Evolutionary conservation across 2,329 filamentous ascomycete genomes (phyloP).

Genomic region (Alternaria longipes): DNA sequence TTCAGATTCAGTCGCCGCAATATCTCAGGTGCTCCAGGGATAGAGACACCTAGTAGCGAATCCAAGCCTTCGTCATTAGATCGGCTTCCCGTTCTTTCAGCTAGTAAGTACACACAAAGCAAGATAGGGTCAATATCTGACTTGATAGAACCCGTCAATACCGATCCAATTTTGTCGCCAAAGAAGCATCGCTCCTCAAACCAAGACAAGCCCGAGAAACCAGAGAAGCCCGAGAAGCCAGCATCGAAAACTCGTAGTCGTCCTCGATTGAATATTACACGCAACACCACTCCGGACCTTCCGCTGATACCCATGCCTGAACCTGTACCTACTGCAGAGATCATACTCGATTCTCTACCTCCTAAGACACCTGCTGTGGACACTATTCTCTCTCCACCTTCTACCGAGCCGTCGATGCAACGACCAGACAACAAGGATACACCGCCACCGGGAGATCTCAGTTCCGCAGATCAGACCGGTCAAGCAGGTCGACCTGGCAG

Average conservation of each 20-base stretch:
- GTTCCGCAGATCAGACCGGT: slow-evolving; percentile 43
- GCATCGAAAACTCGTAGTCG: slow-evolving; percentile 34
- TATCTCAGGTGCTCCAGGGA: slow-evolving; percentile 27
- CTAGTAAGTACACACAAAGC: slow-evolving; percentile 49
- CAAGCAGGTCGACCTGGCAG: slow-evolving; percentile 53
- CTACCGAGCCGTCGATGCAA: slow-evolving; percentile 53
- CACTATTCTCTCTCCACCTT: slow-evolving; percentile 56
- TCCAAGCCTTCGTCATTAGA: slow-evolving; percentile 31
- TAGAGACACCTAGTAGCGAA: slow-evolving; percentile 27
- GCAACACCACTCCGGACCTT: slow-evolving; percentile 34
- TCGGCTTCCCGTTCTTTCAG: slow-evolving; percentile 53
- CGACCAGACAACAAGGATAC: slow-evolving; percentile 53
- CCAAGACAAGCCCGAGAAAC: slow-evolving; percentile 39
- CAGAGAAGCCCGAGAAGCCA: slow-evolving; percentile 33
- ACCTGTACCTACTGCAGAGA: slow-evolving; percentile 38
- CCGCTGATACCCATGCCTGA: slow-evolving; percentile 32
- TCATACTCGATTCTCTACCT: slow-evolving; percentile 48
- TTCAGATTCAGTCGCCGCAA: slow-evolving; percentile 59
- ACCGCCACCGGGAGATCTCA: slow-evolving; percentile 54
- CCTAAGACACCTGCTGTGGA: slow-evolving; percentile 52
- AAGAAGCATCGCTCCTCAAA: slow-evolving; percentile 49
- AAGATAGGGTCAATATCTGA: slow-evolving; percentile 27
- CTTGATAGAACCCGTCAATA: slow-evolving; percentile 59
- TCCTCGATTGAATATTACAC: slow-evolving; percentile 35
- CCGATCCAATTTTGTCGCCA: slow-evolving; percentile 55